phyloP scores from a whole-genome alignment of 2,329 filamentous ascomycete genomes.

The Aspergillus piperis region DNA sequence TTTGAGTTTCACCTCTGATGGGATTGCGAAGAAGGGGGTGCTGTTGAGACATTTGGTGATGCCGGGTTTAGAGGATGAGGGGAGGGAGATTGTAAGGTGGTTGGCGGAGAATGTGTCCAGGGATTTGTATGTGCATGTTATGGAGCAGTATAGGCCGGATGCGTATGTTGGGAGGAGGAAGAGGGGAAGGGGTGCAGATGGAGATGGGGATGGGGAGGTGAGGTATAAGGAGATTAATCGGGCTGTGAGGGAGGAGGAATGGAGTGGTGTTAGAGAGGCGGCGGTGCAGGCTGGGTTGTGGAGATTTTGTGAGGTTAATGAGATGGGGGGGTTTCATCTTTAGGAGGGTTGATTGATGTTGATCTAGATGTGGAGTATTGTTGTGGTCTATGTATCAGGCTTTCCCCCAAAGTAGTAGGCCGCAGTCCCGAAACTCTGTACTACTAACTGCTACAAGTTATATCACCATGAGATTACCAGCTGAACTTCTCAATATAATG shows the following conservation, averaged over 20 bases:
- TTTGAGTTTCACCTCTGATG: conserved; percentile 77
- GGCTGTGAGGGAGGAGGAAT: conserved; percentile 64
- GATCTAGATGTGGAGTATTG: no score
- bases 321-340: conserved; percentile 57
- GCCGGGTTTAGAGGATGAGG: conserved; percentile 76
- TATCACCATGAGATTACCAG: no score
- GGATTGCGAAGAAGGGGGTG: conserved; percentile 75
- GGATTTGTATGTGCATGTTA: conserved; percentile 80
- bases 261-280: conserved; percentile 65
- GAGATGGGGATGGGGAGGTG: conserved; percentile 43
- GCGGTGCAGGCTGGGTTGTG: conserved; percentile 73
- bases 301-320: conserved; percentile 70
- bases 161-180: conserved; percentile 76
- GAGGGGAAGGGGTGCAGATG: conserved; percentile 30
- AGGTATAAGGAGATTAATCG: conserved; percentile 79
- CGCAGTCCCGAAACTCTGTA: no score
- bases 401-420: no score
- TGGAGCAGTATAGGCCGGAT: conserved; percentile 83
- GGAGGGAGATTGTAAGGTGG: conserved; percentile 72
- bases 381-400: no score
- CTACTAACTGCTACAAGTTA: no score
- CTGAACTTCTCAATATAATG: no score
- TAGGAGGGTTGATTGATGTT: not conserved
- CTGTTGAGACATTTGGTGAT: conserved; percentile 80
- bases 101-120: conserved; percentile 70